These are phyloP conservation scores for Cyclotella baltica DNA, from an alignment of 108 stramenopile genomes.

Conservation along the genomic window DNA sequence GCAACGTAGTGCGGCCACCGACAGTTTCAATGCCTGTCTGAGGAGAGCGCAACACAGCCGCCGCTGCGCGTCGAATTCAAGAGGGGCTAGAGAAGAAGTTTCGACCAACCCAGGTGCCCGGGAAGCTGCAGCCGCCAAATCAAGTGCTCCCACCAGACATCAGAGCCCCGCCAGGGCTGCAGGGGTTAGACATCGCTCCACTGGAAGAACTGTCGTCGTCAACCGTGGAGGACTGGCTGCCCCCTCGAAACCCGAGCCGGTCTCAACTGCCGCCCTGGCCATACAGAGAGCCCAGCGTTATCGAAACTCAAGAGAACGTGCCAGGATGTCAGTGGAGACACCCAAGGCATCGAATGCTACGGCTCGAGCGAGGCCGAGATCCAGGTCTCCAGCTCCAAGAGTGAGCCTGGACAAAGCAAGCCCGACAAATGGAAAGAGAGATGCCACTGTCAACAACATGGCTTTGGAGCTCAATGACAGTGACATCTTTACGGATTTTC, in stretches of 20 bases:
- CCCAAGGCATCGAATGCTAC: neutral
- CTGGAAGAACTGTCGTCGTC: neutral
- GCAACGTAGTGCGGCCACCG: neutral
- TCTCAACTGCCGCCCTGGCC: neutral
- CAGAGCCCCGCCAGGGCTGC: neutral
- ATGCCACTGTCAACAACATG: no score
- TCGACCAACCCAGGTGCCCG: no score
- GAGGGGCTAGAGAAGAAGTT: neutral
- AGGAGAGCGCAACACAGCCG: neutral
- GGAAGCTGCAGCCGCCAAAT: no score
- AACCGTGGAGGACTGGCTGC: neutral
- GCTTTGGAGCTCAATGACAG: neutral
- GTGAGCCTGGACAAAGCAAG: neutral
- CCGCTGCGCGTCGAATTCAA: neutral
- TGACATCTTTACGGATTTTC: slow-evolving; percentile 10
- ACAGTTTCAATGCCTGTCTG: neutral
- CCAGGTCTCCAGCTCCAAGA: neutral
- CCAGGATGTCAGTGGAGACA: neutral
- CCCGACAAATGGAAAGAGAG: no score
- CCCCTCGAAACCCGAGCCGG: neutral
- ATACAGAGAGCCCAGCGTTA: neutral
- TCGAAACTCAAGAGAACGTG: neutral
- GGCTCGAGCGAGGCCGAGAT: neutral
- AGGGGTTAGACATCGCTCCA: neutral
- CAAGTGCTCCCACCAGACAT: neutral